Percentiles rank a stretch among this genome's conserved stretches.
Conservation (phyloP, 495 filamentous ascomycete genomes). For the Aspergillus sclerotiicarbonarius region DNA sequence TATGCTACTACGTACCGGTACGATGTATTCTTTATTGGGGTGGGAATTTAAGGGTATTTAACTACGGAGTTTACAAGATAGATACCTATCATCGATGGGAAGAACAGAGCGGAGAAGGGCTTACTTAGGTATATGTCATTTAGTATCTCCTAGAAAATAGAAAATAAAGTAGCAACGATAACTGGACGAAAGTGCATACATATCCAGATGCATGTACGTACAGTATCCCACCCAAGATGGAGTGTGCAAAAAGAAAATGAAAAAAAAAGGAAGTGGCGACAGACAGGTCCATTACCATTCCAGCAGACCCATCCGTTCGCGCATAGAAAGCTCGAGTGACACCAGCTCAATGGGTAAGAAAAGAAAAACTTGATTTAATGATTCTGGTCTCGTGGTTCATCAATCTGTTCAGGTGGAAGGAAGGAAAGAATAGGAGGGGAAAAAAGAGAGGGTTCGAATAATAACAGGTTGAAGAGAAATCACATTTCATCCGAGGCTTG, state of each 20-base stretch:
- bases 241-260: not conserved
- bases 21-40: too few species aligned
- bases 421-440: slow-evolving; percentile 2
- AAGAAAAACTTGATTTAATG: not conserved
- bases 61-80: too few species aligned
- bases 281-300: not conserved
- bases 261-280: not conserved
- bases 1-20: too few species aligned
- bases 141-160: too few species aligned
- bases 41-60: too few species aligned
- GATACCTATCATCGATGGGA: too few species aligned
- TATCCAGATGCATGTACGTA: not conserved
- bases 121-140: too few species aligned
- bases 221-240: not conserved
- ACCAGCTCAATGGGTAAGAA: not conserved
- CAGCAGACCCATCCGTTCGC: not conserved
- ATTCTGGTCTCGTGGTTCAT: not conserved
- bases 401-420: slow-evolving; percentile 5
- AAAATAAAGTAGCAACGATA: too few species aligned
- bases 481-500: slow-evolving; percentile 2
- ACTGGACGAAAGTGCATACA: not conserved
- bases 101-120: too few species aligned
- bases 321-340: too few species aligned
- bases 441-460: not conserved
- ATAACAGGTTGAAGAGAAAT: not conserved